Evolutionary conservation across 257 asterid species (phyloP).

Genomic region (Anisodus acutangulus): DNA sequence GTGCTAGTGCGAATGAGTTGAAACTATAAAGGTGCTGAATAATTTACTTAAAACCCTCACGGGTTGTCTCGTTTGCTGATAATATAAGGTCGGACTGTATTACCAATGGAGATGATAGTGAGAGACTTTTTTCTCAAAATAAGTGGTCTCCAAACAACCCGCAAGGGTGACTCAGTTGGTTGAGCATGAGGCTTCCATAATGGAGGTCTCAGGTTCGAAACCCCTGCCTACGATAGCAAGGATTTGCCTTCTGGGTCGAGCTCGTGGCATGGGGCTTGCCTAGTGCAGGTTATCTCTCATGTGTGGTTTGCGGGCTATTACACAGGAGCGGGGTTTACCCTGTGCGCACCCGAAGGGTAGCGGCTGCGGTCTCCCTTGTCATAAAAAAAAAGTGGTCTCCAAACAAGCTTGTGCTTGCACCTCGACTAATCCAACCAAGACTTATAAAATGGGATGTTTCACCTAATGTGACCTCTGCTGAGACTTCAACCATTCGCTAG

Average conservation of each 20-base stretch:
- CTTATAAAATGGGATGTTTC: not conserved
- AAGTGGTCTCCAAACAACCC: no score
- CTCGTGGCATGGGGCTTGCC: no score
- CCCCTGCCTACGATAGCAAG: no score
- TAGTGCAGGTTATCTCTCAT: no score
- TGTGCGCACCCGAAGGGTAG: no score
- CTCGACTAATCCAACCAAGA: not conserved
- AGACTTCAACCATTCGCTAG: not conserved
- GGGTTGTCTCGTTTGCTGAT: not conserved
- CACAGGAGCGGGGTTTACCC: no score
- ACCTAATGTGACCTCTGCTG: not conserved
- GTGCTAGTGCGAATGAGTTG: not conserved
- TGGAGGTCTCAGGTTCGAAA: no score
- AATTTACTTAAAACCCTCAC: not conserved
- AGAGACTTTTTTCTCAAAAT: not conserved
- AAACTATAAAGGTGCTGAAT: not conserved
- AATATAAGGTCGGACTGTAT: not conserved
- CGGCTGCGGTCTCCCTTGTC: no score
- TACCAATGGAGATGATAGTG: not conserved
- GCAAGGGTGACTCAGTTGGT: no score
- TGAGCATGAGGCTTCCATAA: no score
- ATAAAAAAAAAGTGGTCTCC: not conserved
- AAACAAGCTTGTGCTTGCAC: constrained; percentile 12
- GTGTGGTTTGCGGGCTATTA: no score
- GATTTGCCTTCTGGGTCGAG: no score